These are phyloP conservation scores for Rhypophila decipiens DNA, from an alignment of 495 filamentous ascomycete genomes.

Conservation along the genomic window DNA sequence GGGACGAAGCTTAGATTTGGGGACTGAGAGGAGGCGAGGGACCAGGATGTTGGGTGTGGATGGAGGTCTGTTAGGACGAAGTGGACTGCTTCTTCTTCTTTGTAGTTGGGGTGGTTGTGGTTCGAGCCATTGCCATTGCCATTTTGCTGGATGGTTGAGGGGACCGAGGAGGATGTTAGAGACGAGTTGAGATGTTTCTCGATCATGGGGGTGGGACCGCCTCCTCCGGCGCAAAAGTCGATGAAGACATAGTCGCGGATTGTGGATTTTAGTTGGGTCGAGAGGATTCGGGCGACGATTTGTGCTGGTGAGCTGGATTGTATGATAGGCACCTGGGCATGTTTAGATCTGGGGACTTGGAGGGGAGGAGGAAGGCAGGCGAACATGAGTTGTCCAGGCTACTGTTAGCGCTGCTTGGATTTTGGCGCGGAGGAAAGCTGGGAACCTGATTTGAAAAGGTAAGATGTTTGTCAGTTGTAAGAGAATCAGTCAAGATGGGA, in stretches of 20 bases:
- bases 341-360: not conserved
- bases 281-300: conserved; percentile 42
- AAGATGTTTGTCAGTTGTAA: not conserved
- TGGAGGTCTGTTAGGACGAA: conserved; percentile 67
- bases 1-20: conserved; percentile 49
- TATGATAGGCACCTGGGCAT: conserved; percentile 30
- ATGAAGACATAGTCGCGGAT: conserved; percentile 48
- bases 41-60: conserved; percentile 60
- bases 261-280: conserved; percentile 32
- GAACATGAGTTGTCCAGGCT: conserved; percentile 38
- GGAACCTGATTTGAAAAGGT: conserved; percentile 35
- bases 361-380: not conserved
- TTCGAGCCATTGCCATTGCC: conserved; percentile 3
- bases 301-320: conserved; percentile 41
- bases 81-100: conserved; percentile 30
- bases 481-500: not conserved
- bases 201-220: conserved; percentile 60
- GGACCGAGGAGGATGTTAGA: conserved; percentile 12
- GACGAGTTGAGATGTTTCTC: conserved; percentile 49
- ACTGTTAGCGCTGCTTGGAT: conserved; percentile 47
- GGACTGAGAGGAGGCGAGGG: conserved; percentile 38
- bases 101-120: not conserved
- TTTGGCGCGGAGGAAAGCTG: conserved; percentile 41
- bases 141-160: not conserved
- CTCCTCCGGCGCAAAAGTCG: conserved; percentile 70